Conservation (phyloP, 1,284 basidiomycete genomes). For the Ustilago cynodontis region DNA sequence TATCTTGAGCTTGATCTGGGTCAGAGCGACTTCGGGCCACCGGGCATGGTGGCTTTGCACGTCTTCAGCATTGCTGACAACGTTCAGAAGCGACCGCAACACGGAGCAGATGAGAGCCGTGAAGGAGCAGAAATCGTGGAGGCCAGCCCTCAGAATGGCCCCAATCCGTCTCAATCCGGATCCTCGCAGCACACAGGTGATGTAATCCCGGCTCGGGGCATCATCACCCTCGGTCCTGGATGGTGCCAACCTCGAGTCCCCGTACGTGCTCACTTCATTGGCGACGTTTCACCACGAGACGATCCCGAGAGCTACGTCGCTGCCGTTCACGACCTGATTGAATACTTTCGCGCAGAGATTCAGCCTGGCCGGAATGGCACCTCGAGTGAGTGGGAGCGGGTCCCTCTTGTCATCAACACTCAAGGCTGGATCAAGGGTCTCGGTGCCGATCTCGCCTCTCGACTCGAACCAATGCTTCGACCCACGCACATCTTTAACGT, state of each 20-base stretch:
- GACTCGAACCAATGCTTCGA: slow-evolving; percentile 78
- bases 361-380: slow-evolving; percentile 23
- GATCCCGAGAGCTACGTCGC: slow-evolving; percentile 84
- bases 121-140: background rate
- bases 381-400: slow-evolving; percentile 10
- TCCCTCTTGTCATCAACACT: slow-evolving; percentile 90
- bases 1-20: slow-evolving; percentile 93
- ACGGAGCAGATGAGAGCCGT: background rate
- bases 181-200: background rate
- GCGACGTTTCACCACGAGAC: slow-evolving; percentile 81
- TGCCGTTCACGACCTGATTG: slow-evolving; percentile 78
- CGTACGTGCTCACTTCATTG: slow-evolving; percentile 83
- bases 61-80: slow-evolving; percentile 72
- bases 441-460: slow-evolving; percentile 81
- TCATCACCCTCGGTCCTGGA: slow-evolving; percentile 51
- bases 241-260: slow-evolving; percentile 75
- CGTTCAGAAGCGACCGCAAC: background rate
- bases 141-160: background rate
- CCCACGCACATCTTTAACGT: slow-evolving; percentile 78
- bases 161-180: background rate
- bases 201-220: background rate
- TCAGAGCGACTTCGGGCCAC: slow-evolving; percentile 91
- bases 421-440: slow-evolving; percentile 98
- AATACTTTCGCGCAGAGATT: slow-evolving; percentile 72
- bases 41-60: slow-evolving; percentile 85